Conservation (phyloP, 371 early-diverging fungal species). For the Globomyces sp. region DNA sequence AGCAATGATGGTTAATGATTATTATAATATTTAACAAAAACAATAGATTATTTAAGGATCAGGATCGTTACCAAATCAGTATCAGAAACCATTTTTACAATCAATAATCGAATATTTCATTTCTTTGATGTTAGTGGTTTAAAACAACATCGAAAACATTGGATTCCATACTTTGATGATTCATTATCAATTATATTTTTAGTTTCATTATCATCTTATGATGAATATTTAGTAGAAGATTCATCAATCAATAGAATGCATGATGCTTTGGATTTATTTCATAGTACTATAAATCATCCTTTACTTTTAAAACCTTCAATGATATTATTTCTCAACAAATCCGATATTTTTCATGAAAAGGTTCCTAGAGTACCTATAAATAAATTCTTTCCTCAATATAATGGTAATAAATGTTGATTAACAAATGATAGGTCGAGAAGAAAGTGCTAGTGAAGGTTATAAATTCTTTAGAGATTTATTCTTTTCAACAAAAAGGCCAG, state of each 20-base stretch:
- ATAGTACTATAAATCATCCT: constrained; percentile 13
- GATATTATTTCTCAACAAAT: constrained; percentile 19
- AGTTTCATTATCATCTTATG: constrained; percentile 27
- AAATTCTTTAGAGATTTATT: constrained; percentile 20
- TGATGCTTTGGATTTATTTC: constrained; percentile 15
- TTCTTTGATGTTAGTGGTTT: constrained; percentile 15
- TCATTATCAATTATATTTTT: constrained; percentile 13
- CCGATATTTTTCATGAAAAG: constrained; percentile 13
- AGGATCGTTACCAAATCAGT: constrained; percentile 7
- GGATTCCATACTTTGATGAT: constrained; percentile 17
- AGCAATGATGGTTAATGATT: no score
- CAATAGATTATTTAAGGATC: constrained; percentile 7
- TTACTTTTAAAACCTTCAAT: constrained; percentile 3
- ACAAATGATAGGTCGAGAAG: constrained; percentile 20
- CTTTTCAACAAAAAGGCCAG: no score
- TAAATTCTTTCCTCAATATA: constrained; percentile 12
- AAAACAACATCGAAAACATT: constrained; percentile 6
- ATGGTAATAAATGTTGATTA: background rate
- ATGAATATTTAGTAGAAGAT: constrained; percentile 24
- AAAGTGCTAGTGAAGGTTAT: constrained; percentile 24
- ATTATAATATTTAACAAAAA: no score
- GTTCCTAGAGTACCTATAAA: background rate
- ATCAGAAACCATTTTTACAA: constrained; percentile 13
- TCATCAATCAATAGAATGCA: constrained; percentile 12
- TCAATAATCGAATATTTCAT: background rate